Evolutionary conservation across 2,329 filamentous ascomycete species (phyloP), one percentile per base, ranked within the genome.

Genomic region (Acrocalymma vagum): DNA sequence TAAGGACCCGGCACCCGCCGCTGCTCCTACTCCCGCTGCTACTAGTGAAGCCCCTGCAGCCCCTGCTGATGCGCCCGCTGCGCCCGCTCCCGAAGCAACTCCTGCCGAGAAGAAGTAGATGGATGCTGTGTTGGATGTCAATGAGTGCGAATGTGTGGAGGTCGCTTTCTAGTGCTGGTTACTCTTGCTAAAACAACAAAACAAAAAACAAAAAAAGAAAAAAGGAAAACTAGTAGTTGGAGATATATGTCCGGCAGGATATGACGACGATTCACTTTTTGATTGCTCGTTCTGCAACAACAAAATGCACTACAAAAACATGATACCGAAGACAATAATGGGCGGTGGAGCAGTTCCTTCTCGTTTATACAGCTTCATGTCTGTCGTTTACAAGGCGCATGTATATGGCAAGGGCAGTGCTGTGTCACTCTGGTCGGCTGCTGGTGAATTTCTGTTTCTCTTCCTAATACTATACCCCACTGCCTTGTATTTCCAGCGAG

Each of bases 381-480:
- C n/a, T n/a, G n/a, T n/a, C n/a, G n/a, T n/a, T n/a, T n/a, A n/a
- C n/a, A n/a, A n/a, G n/a, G n/a, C n/a, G n/a, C n/a, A n/a, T n/a
- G n/a, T n/a, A n/a, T n/a, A n/a, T n/a, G n/a, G n/a, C n/a, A n/a
- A n/a, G n/a, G n/a, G n/a, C n/a, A n/a, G n/a, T n/a, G n/a, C n/a
- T n/a, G n/a, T n/a, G n/a, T n/a, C n/a, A n/a, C n/a, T n/a, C n/a
- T n/a, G n/a, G n/a, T n/a, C 9, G 27, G 27, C 9, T 29, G 27
- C 14, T 15, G 23, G 23, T 25, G 23, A n/a, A n/a, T 39, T 11
- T 11, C 24, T 37, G 38, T 54, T 51, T 36, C 43, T 23, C 51
- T 60, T 54, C 51, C 53, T 62, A 59, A 65, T 63, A 54, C 58
- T 63, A 67, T 67, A 67, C 63, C 63, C 62, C 57, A 50, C 43